Evolutionary conservation across 495 filamentous ascomycete species (phyloP), one percentile per base, ranked within the genome.

Genomic region (Beverwykella pulmonaria): DNA sequence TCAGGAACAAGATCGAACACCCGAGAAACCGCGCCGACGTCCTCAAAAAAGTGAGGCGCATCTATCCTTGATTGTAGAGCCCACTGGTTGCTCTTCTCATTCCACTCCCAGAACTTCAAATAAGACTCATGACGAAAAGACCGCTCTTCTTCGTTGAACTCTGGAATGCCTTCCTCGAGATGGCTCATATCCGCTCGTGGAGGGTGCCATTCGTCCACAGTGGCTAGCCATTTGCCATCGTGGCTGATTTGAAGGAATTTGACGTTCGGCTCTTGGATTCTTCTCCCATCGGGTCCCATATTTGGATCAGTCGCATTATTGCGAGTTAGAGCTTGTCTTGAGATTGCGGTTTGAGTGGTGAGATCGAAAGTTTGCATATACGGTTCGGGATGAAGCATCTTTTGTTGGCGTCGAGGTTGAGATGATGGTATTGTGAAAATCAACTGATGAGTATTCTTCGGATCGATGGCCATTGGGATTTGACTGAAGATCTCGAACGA

Each of bases 51-150:
- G 78, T 99, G 94, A 17, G 94, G 93, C 14, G 86, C 82, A 74
- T 96, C 90, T 44, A 98, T 85, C 20, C 93, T 83, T 7, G 92
- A 88, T 29, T 90, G 84, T 14, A 98, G 78, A 72, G 91, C 85
- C 83, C 93, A 91, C 1, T 79, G 74, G 44, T 81, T 80, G 32
- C 80, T 82, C 32, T 85, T 83, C 22, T 82, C 75, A 41, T 83
- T 84, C 82, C 91, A 92, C 57, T 83, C 82, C 94, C 94, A 99
- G 73, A 99, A 93, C 70, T 93, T 97, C 23, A 99, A 78, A 68
- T 87, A 90, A 1, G 91, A 82, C 71, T 99, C 94, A 14, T 71
- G 67, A 6, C 84, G 82, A 20, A 72, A 75, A 2, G 71, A 59
- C 30, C 79, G 82, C 57, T 85, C 81, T 50, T 80, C 79, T 20